Conservation (phyloP, 1,284 basidiomycete species). For the Singerocomus inundabilis region DNA sequence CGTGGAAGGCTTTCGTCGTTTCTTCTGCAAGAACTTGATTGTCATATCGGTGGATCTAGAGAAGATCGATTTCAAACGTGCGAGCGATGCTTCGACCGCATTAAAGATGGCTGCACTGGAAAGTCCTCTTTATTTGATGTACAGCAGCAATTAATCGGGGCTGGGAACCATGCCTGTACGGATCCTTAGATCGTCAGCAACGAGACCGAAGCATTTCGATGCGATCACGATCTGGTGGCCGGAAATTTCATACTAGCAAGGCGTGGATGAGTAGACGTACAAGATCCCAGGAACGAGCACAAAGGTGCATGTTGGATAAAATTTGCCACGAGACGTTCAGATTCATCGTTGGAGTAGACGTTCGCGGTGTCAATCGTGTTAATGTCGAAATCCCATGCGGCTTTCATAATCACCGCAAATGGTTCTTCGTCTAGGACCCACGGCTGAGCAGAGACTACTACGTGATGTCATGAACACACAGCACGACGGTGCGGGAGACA, state of each 20-base stretch:
- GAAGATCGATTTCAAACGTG: conserved; percentile 45
- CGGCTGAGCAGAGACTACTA: too few relatives aligned
- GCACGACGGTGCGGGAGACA: too few relatives aligned
- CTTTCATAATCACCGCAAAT: conserved; percentile 41
- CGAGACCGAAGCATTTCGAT: conserved; percentile 38
- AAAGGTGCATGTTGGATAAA: conserved; percentile 53
- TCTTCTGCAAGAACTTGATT: conserved; percentile 36
- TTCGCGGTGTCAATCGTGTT: conserved; percentile 58
- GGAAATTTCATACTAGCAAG: conserved; percentile 57
- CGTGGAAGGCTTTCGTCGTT: conserved; percentile 47
- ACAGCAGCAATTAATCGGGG: conserved; percentile 30
- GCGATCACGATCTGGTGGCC: conserved; percentile 49
- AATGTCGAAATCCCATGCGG: conserved; percentile 47
- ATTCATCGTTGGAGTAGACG: conserved; percentile 52
- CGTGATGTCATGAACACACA: too few relatives aligned
- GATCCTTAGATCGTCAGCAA: conserved; percentile 15
- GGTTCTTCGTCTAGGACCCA: conserved; percentile 46
- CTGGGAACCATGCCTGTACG: neutral
- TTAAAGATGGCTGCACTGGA: conserved; percentile 46
- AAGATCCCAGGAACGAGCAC: neutral
- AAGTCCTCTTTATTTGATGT: conserved; percentile 45
- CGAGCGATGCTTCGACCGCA: conserved; percentile 43
- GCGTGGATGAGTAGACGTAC: too few relatives aligned
- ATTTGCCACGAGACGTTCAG: conserved; percentile 46
- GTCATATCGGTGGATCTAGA: conserved; percentile 46